These are phyloP conservation scores for Podaxis pistillaris DNA, from an alignment of 768 basidiomycete genomes.

Conservation along the genomic window DNA sequence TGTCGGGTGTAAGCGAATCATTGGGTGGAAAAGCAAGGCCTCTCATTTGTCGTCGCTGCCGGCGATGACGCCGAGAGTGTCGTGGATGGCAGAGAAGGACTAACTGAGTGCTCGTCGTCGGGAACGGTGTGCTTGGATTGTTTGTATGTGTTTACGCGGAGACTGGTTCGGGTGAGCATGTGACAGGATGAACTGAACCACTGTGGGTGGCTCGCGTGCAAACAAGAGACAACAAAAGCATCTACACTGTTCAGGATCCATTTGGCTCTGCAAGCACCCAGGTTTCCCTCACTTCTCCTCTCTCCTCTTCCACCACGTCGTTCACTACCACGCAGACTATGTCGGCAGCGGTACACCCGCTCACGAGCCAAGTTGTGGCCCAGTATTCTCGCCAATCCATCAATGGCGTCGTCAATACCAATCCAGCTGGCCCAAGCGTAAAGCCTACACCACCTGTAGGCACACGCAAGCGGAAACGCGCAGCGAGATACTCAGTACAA, in stretches of 20 bases:
- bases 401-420: conserved; percentile 36
- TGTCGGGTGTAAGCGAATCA: conserved; percentile 50
- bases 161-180: conserved; percentile 8
- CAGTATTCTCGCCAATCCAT: conserved; percentile 66
- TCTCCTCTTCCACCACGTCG: conserved; percentile 49
- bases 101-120: conserved; percentile 36
- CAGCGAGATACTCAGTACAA: conserved; percentile 77
- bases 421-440: conserved; percentile 54
- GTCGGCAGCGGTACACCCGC: conserved; percentile 72
- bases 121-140: conserved; percentile 38
- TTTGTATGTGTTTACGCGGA: conserved; percentile 36
- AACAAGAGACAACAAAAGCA: conserved; percentile 38
- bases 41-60: conserved; percentile 43
- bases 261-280: conserved; percentile 40
- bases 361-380: conserved; percentile 59
- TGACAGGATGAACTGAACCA: conserved; percentile 9
- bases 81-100: conserved; percentile 13
- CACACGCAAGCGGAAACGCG: conserved; percentile 81
- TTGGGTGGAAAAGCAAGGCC: conserved; percentile 56
- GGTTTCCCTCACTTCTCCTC: conserved; percentile 28
- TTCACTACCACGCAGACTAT: conserved; percentile 51
- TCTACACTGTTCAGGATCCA: conserved; percentile 36
- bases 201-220: conserved; percentile 18
- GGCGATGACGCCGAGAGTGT: conserved; percentile 10
- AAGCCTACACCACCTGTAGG: conserved; percentile 71